Evolutionary conservation across 202 grass and related monocot genomes (phyloP), one percentile per base, ranked within the genome.

Genomic region (Alloteropsis angusta): DNA sequence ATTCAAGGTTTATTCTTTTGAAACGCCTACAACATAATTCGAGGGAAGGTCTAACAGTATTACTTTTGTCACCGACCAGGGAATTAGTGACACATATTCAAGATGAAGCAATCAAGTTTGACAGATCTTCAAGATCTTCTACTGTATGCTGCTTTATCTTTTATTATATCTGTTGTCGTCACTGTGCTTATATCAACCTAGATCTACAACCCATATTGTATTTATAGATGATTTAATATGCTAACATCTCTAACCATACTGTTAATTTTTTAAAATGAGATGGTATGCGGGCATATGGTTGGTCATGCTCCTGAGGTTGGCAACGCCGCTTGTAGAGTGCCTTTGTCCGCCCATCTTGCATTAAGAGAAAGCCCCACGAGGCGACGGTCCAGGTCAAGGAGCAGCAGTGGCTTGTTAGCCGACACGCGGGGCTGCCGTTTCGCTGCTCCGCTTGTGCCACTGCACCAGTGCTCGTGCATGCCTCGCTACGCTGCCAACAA

Each of bases 21-120:
- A 97, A 94, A 48, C 84, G 70, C 37, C 87, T 88, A 41, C 79
- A 76, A 9, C 85, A 92, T 58, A 87, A 94, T 84, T 91, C 87
- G 70, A 88, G 84, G 56, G 85, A 72, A 18, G 94, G 94, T 23
- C 94, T 91, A 42, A 94, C 85, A 0, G 78, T 97, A 42, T 86
- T 97, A 71, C 81, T 97, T 77, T 82, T 97, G 4, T 92, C 94
- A 63, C 94, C 94, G 76, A 97, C 94, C 9, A 91, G 94, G 68
- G 94, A 97, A 69, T 85, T 97, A 38, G 94, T 91, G 36, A 97
- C 89, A 25, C 94, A 97, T 76, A 97, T 97, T 83, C 94, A 97
- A 76, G 91, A 97, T 50, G 86, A 97, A 89, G 91, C 94, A 25
- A 23, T 87, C 60, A 97, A 97, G 80, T 97, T 97, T 71, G 94